phyloP scores from a whole-genome alignment of 2,329 filamentous ascomycete genomes.

The Neonectria hederae region DNA sequence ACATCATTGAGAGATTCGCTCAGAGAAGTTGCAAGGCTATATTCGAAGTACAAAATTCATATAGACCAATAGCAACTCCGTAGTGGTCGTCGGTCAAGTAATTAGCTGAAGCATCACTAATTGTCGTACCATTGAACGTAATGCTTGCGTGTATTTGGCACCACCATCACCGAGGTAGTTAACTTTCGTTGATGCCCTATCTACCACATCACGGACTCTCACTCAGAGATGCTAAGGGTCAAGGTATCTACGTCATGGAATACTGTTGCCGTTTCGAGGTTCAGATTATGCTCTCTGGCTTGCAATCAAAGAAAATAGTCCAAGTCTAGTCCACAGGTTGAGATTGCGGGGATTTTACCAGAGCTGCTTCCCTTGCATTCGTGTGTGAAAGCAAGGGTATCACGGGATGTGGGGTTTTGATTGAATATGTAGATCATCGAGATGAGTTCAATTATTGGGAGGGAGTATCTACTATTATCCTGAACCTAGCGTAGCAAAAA shows the following conservation, averaged over 20 bases:
- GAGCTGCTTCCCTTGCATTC: background rate
- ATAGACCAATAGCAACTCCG: too few relatives aligned
- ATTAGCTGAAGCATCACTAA: constrained; percentile 38
- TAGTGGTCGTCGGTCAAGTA: constrained; percentile 20
- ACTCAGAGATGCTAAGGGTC: background rate
- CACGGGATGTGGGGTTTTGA: background rate
- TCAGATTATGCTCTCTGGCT: background rate
- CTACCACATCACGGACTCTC: background rate
- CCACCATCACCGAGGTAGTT: constrained; percentile 1
- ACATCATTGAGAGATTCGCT: too few relatives aligned
- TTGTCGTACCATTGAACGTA: background rate
- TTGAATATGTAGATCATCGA: background rate
- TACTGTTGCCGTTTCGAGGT: background rate
- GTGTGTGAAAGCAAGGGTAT: background rate
- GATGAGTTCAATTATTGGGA: background rate
- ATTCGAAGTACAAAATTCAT: too few relatives aligned
- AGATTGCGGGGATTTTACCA: background rate
- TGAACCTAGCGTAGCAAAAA: background rate
- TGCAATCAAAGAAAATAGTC: background rate
- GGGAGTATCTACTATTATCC: background rate
- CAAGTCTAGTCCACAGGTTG: background rate
- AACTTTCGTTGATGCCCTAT: background rate
- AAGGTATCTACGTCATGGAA: background rate
- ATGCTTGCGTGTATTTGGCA: background rate
- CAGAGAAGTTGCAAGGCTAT: too few relatives aligned